phyloP scores from a whole-genome alignment of 148 eudicot genomes.

The Rhododendron molle region DNA sequence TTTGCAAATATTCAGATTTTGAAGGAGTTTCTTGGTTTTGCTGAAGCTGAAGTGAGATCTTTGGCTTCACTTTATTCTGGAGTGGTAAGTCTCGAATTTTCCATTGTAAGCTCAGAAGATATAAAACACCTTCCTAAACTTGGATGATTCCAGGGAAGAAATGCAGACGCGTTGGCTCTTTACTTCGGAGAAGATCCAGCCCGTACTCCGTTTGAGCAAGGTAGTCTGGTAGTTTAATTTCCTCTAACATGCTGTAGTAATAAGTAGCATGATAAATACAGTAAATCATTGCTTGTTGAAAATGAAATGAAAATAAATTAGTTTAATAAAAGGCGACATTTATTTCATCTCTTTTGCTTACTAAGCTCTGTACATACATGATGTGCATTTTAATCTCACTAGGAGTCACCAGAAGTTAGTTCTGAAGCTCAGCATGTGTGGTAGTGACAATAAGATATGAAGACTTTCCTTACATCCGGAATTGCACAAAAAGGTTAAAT shows the following conservation, averaged over 20 bases:
- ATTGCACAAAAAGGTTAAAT: not conserved
- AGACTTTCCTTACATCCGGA: no score
- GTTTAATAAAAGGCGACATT: not conserved
- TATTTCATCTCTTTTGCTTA: no score
- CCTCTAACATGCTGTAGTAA: not conserved
- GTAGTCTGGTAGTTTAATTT: constrained; percentile 28
- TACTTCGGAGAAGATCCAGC: constrained; percentile 98
- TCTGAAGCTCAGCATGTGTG: not conserved
- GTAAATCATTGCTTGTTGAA: not conserved
- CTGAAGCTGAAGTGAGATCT: constrained; percentile 85
- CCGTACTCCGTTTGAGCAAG: constrained; percentile 91
- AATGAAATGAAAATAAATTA: not conserved
- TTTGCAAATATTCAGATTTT: constrained; percentile 37
- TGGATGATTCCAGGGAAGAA: constrained; percentile 59
- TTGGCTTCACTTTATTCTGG: constrained; percentile 68
- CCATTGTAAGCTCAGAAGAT: not conserved
- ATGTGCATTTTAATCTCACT: not conserved
- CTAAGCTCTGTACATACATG: not conserved
- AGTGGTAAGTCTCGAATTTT: constrained; percentile 53
- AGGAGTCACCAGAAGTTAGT: not conserved
- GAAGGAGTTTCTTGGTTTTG: constrained; percentile 63
- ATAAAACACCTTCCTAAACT: not conserved
- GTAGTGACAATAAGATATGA: not conserved
- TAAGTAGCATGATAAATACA: not conserved
- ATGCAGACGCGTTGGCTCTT: constrained; percentile 80